Base-by-base conservation (phyloP, 2,329 filamentous ascomycete genomes). In the Penicillium sp. region DNA sequence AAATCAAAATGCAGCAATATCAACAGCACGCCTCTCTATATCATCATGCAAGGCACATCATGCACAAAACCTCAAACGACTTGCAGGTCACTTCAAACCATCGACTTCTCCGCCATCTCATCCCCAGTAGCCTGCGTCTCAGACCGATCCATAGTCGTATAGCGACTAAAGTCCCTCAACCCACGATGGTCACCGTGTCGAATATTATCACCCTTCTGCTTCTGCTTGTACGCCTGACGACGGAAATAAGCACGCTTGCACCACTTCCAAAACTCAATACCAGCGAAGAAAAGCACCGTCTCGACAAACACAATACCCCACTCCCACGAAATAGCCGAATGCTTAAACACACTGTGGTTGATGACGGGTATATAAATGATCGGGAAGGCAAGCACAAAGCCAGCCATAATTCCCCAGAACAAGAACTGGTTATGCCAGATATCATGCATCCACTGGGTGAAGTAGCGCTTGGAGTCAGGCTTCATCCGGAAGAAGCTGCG, bases 401-500 rank as follows among this genome's bases (percentile, higher is more conserved):
- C 86, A 7, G 83, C 71, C 38, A 84, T 79, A 60, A 90, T 82
- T 28, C 86, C 82, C 78, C 82, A 89, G 80, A 89, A 90, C 20
- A 90, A 78, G 78, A 92, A 90, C 73, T 87, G 80, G 78, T 92
- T 92, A 63, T 84, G 79, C 88, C 88, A 90, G 52, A 91, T 81
- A 67, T 90, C 87, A 59, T 81, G 67, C 68, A 86, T 82, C 87
- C 88, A 91, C 68, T 89, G 85, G 0, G 85, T 87, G 58, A 88
- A 81, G 70, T 86, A 85, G 58, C 77, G 78, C 68, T 83, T 86
- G 25, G 82, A 84, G 15, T 80, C 79, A 0, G 88, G 86, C 68
- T 90, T 84, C 86, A 91, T 90, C 67, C 84, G 82, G 83, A 92
- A 92, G 79, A 92, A 90, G 7, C 85, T 88, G 45, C 88, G 85